These are phyloP conservation scores for Rhynchosporium secalis DNA, from an alignment of 2,329 filamentous ascomycete genomes.

Conservation along the genomic window DNA sequence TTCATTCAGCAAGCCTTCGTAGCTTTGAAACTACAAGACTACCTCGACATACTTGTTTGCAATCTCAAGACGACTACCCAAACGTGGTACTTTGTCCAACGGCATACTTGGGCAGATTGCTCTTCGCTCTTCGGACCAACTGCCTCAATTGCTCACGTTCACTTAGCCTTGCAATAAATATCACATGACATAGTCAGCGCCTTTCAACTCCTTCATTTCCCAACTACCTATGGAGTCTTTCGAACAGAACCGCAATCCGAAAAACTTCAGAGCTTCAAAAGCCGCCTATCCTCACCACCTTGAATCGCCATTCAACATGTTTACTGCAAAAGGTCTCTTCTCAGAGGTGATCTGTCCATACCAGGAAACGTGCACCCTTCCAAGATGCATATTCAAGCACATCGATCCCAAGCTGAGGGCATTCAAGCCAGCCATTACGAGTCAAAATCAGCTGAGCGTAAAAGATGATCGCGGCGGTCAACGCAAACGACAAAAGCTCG, in stretches of 20 bases:
- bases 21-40: no score
- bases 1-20: neutral
- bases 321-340: slow-evolving; percentile 39
- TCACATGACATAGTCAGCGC: neutral
- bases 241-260: neutral
- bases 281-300: neutral
- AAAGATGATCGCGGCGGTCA: slow-evolving; percentile 37
- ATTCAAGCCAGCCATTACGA: slow-evolving; percentile 3
- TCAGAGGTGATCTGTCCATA: slow-evolving; percentile 38
- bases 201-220: neutral
- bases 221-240: neutral
- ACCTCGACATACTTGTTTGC: neutral
- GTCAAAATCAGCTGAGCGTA: slow-evolving; percentile 1
- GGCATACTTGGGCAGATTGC: neutral
- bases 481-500: slow-evolving; percentile 39
- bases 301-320: slow-evolving; percentile 33
- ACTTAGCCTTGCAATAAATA: neutral
- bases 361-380: slow-evolving; percentile 36
- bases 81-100: neutral
- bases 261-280: neutral
- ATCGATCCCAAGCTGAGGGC: slow-evolving; percentile 10
- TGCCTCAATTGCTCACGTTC: neutral
- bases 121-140: neutral
- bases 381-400: slow-evolving; percentile 40
- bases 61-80: neutral